Base-by-base conservation (phyloP, 2,329 filamentous ascomycete species). In the Colletotrichum plurivorum region DNA sequence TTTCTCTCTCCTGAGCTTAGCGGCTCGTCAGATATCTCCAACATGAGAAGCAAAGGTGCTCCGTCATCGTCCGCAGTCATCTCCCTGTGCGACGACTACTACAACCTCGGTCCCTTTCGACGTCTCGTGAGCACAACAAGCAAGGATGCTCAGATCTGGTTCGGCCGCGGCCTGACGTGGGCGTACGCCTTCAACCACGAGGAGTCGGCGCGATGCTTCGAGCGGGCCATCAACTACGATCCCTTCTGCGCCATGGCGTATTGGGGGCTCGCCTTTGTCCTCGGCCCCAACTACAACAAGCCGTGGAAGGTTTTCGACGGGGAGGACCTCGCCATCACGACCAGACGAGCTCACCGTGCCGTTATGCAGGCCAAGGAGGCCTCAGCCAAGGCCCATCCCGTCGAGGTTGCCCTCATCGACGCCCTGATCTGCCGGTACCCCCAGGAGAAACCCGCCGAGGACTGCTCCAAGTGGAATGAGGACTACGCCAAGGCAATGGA, bases 251-350 rank as follows among this genome's bases (percentile, higher is more conserved):
- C 86, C 36, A 89, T 93, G 83, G 90, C 89, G 3, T 87, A 91
- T 73, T 93, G 91, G 91, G 91, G 91, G 0, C 79, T 92, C 5
- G 90, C 93, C 0, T 94, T 92, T 76, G 84, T 90, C 1, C 80
- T 93, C 0, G 93, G 93, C 0, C 93, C 93, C 4, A 94, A 95
- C 75, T 90, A 90, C 78, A 88, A 95, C 81, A 94, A 94, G 75
- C 90, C 92, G 0, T 94, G 93, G 93, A 86, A 89, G 31, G 84
- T 89, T 25, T 94, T 94, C 72, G 91, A 92, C 62, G 79, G 84
- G 1, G 78, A 83, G 0, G 92, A 94, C 71, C 81, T 91, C 5
- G 78, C 82, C 12, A 77, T 75, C 0, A 87, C 84, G 0, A 80
- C 92, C 7, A 75, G 80, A 48, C 80, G 82, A 36, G 87, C 87